Conservation (phyloP, 129 eudicot species). For the Heracleum sosnowskyi region DNA sequence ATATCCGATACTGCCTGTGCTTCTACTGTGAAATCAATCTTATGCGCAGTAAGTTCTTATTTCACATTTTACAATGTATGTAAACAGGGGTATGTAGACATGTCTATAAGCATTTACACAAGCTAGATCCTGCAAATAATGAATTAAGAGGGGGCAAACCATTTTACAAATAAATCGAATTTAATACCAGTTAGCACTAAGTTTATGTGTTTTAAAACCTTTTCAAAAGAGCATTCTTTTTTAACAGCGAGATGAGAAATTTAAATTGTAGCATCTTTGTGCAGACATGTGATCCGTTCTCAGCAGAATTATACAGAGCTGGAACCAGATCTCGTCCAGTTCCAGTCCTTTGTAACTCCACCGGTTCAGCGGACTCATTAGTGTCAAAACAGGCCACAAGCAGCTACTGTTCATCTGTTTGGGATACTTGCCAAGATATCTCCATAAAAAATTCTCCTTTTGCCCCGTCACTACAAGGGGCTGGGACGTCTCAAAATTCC, state of each 20-base stretch:
- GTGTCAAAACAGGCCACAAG: constrained; percentile 20
- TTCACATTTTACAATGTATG: not conserved
- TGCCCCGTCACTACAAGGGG: constrained; percentile 65
- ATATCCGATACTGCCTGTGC: constrained; percentile 69
- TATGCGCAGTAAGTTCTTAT: constrained; percentile 66
- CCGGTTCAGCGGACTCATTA: constrained; percentile 31
- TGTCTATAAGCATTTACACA: not conserved
- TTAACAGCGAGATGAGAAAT: not conserved
- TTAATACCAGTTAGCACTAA: not conserved
- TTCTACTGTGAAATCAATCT: constrained; percentile 66
- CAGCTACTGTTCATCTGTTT: constrained; percentile 56
- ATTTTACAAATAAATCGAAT: not conserved
- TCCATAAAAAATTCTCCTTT: constrained; percentile 63
- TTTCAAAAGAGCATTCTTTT: not conserved
- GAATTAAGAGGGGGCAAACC: not conserved
- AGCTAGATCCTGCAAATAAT: not conserved
- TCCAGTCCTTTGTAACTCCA: constrained; percentile 69
- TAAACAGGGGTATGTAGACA: too few relatives aligned
- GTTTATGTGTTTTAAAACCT: not conserved
- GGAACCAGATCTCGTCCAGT: constrained; percentile 42
- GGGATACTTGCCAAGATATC: constrained; percentile 58
- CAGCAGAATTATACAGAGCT: constrained; percentile 52
- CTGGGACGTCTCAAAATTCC: constrained; percentile 46
- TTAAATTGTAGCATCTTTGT: constrained; percentile 4
- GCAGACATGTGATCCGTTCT: constrained; percentile 82